Evolutionary conservation across 2,329 filamentous ascomycete species (phyloP).

Genomic region (Colletotrichum lupini): DNA sequence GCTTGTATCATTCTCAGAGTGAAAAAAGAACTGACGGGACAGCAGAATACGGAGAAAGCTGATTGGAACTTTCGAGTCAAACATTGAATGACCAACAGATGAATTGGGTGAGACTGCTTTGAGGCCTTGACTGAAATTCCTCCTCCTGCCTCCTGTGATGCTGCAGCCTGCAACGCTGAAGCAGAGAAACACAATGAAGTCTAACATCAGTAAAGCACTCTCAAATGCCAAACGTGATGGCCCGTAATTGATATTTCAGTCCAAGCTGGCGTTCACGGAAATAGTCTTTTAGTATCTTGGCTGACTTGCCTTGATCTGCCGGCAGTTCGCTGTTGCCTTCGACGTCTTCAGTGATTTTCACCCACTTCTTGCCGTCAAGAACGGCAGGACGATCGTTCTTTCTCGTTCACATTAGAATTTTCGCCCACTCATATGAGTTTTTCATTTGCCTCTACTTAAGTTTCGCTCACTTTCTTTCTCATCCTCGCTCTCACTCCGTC

Average conservation of each 20-base stretch:
- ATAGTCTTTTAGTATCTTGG: not conserved
- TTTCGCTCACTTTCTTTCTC: not conserved
- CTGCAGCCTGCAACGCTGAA: not conserved
- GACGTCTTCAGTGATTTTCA: not conserved
- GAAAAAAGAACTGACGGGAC: not conserved
- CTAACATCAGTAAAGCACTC: not conserved
- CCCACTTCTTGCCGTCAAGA: not conserved
- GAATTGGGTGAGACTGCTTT: fast-evolving
- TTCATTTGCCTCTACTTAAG: no score
- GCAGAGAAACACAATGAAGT: not conserved
- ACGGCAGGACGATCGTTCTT: not conserved
- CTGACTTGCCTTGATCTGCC: not conserved
- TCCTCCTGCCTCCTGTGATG: not conserved
- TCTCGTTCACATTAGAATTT: no score
- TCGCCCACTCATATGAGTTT: no score
- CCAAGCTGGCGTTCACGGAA: not conserved
- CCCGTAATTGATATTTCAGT: not conserved
- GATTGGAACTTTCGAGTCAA: not conserved
- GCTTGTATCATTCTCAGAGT: not conserved
- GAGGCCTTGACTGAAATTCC: not conserved
- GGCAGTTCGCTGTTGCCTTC: not conserved
- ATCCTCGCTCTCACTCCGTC: not conserved
- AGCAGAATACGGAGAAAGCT: not conserved
- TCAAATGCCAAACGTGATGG: fast-evolving
- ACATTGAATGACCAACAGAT: not conserved